phyloP scores from a whole-genome alignment of 2,329 filamentous ascomycete species.

The Hypoxylon sp. region DNA sequence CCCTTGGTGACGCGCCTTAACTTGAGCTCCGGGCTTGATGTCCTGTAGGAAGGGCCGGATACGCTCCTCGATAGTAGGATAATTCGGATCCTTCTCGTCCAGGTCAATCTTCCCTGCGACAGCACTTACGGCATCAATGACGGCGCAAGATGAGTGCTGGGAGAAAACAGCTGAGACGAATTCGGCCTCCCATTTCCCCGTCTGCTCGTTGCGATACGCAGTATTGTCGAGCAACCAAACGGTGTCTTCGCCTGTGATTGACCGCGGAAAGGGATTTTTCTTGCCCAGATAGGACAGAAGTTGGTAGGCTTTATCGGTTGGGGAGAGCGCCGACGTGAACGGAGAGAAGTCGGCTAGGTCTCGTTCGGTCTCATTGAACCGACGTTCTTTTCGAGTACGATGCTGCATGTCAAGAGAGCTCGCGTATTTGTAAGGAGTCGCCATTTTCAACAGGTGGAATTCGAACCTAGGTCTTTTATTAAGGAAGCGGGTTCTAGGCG shows the following conservation, averaged over 20 bases:
- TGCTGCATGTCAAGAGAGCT: slow-evolving; percentile 62
- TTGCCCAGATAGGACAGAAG: slow-evolving; percentile 66
- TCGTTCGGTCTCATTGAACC: slow-evolving; percentile 67
- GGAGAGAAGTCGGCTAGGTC: slow-evolving; percentile 59
- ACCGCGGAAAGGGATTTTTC: slow-evolving; percentile 71
- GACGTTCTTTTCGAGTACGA: slow-evolving; percentile 63
- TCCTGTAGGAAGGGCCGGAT: slow-evolving; percentile 84
- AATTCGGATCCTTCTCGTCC: slow-evolving; percentile 70
- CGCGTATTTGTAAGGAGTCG: slow-evolving; percentile 39
- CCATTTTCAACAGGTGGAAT: slow-evolving; percentile 41
- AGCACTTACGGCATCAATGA: slow-evolving; percentile 77
- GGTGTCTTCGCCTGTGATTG: slow-evolving; percentile 75
- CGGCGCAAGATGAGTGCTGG: slow-evolving; percentile 75
- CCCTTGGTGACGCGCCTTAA: slow-evolving; percentile 73
- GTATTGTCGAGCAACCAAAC: slow-evolving; percentile 95
- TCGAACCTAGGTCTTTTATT: slow-evolving; percentile 17
- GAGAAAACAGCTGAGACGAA: slow-evolving; percentile 88
- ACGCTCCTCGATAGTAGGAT: slow-evolving; percentile 73
- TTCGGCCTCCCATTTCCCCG: slow-evolving; percentile 80
- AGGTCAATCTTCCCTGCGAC: slow-evolving; percentile 80
- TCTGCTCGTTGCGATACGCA: slow-evolving; percentile 72
- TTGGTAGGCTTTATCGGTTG: slow-evolving; percentile 53
- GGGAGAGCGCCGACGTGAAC: slow-evolving; percentile 39
- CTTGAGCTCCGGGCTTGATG: slow-evolving; percentile 77
- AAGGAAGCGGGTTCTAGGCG: slow-evolving; percentile 22